Base-by-base conservation (phyloP, 2,329 filamentous ascomycete species). In the Sporothrix variecibatus region DNA sequence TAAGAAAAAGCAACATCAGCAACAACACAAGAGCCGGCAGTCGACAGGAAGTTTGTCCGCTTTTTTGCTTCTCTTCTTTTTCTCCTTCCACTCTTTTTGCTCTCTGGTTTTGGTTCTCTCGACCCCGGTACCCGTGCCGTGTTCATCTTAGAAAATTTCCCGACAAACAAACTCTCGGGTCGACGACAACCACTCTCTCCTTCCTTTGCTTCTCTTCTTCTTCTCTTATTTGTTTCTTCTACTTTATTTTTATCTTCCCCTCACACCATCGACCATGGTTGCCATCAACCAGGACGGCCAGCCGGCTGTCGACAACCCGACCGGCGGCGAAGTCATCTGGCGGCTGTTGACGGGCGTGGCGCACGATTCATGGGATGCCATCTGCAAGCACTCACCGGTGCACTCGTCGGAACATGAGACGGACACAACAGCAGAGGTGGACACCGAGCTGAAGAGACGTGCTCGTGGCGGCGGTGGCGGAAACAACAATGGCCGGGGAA, bases 341-440 rank as follows among this genome's bases (percentile, higher is more conserved):
- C 23, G 67, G 9, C 20, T 74, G 12, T 8, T 74, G 62, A n/a
- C 56, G 2, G 73, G 38, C 34, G 68, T 49, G 15, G 67, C 73
- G 3, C 73, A 73, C 38, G 43, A 51, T 8, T 73, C 51, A 9
- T 76, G 75, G 74, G 73, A 74, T 1, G 70, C 72, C 28, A 72
- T 77, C 5, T 75, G 60, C 74, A 72, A 73, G 34, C 67, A 72
- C 20, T 23, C 74, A 51, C 68, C 65, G 23, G 12, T 31, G 26
- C 65, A 34, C 7, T 26, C 34, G 6, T n/a, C 43, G 23, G 65
- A 9, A 26, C 5, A 56, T 12, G 51, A 26, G 6, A 6, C 65
- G 8, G 26, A 51, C 15, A 20, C 26, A 15, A 20, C 26, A 2
- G n/a, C 11, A 40, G 12, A 34, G 26, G 15, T 15, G 1, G 20